Evolutionary conservation across 2,329 filamentous ascomycete genomes (phyloP).

Genomic region (Ceratocystis huliohia): DNA sequence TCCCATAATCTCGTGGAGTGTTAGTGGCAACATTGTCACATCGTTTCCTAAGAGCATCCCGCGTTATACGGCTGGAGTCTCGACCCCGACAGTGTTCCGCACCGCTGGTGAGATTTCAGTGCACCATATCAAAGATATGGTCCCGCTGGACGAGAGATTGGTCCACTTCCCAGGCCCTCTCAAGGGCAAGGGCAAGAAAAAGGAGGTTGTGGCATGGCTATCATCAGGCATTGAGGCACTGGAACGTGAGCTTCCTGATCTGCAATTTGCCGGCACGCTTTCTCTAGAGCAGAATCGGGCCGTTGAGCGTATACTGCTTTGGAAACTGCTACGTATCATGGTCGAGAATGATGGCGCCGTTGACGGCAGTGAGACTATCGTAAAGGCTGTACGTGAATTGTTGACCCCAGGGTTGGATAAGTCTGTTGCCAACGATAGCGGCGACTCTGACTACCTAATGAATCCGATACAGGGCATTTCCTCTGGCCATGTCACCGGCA

Average conservation of each 20-base stretch:
- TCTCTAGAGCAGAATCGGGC: conserved; percentile 55
- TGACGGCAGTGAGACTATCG: conserved; percentile 58
- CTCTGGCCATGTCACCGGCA: conserved; percentile 22
- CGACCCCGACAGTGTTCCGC: conserved; percentile 64
- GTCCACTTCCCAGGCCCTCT: conserved; percentile 82
- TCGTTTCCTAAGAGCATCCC: conserved; percentile 83
- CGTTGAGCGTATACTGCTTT: conserved; percentile 70
- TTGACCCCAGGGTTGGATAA: conserved; percentile 44
- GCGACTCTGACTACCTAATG: conserved; percentile 9
- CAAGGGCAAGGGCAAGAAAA: conserved; percentile 86
- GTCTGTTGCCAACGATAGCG: neutral
- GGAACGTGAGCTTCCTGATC: conserved; percentile 45
- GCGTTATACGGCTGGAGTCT: conserved; percentile 64
- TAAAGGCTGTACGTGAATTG: conserved; percentile 62
- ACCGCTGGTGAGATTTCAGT: conserved; percentile 71
- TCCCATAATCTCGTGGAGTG: conserved; percentile 77
- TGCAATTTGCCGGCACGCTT: conserved; percentile 37
- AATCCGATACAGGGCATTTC: conserved; percentile 5
- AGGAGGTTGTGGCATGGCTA: conserved; percentile 76
- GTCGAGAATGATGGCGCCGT: conserved; percentile 76
- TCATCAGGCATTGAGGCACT: conserved; percentile 59
- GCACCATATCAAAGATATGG: conserved; percentile 59
- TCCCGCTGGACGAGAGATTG: conserved; percentile 58
- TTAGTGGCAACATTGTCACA: conserved; percentile 69
- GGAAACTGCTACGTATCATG: conserved; percentile 71